These are phyloP conservation scores for Furcasterigmium furcatum DNA, from an alignment of 2,329 filamentous ascomycete genomes.

Conservation along the genomic window DNA sequence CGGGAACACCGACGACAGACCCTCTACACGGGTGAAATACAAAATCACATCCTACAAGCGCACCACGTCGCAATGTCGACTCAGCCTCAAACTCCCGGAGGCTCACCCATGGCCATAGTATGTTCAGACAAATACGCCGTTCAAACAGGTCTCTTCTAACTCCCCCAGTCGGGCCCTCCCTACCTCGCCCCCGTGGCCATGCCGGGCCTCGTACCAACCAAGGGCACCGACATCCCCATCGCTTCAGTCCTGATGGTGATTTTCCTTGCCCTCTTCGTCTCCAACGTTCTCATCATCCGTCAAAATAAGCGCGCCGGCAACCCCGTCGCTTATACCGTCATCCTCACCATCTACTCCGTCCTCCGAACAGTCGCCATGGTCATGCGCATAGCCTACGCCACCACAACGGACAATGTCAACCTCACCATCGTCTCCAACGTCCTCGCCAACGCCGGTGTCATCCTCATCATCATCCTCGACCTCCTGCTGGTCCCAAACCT, in stretches of 20 bases:
- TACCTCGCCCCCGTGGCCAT: constrained; percentile 39
- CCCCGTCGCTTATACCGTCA: constrained; percentile 57
- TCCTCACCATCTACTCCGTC: constrained; percentile 58
- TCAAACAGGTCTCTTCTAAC: neutral
- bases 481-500: constrained; percentile 74
- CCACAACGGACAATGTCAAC: constrained; percentile 29
- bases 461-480: constrained; percentile 76
- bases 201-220: constrained; percentile 56
- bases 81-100: too few relatives aligned
- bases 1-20: too few relatives aligned
- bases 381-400: constrained; percentile 52
- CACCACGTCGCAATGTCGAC: too few relatives aligned
- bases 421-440: constrained; percentile 60
- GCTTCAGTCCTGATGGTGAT: constrained; percentile 58
- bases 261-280: constrained; percentile 48
- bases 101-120: too few relatives aligned
- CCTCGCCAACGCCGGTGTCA: constrained; percentile 69
- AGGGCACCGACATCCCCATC: constrained; percentile 61
- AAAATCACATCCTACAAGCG: too few relatives aligned
- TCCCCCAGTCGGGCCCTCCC: constrained; percentile 25
- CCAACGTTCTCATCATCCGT: constrained; percentile 57
- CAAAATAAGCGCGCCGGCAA: constrained; percentile 44
- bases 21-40: too few relatives aligned
- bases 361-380: constrained; percentile 48
- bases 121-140: too few relatives aligned